Percentiles rank a stretch among this genome's conserved stretches.
Evolutionary conservation across 257 asterid species (phyloP).

Genomic region (Nicotiana attenuata): DNA sequence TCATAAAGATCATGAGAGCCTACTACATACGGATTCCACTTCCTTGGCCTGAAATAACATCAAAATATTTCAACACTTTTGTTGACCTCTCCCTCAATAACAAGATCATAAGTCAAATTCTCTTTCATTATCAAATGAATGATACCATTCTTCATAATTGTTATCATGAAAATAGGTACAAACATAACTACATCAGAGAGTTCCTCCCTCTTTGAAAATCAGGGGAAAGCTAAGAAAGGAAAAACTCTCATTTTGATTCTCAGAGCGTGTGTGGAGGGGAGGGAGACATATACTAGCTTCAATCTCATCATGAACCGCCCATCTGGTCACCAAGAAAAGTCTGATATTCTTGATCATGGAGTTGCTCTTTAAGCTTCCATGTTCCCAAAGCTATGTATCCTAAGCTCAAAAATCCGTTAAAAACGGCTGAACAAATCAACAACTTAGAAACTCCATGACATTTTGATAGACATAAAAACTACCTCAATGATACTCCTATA

Average conservation of each 20-base stretch:
- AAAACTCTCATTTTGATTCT: too few species aligned
- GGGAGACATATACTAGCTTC: conserved; percentile 28
- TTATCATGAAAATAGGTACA: neutral
- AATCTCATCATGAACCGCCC: conserved; percentile 97
- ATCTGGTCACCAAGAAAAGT: conserved; percentile 31
- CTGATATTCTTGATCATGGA: neutral
- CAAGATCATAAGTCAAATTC: neutral
- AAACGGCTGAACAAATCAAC: neutral
- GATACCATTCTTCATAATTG: neutral
- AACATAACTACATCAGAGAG: too few species aligned
- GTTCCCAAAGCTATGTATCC: neutral
- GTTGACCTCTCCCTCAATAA: neutral
- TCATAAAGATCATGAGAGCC: conserved; percentile 92
- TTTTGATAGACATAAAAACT: neutral
- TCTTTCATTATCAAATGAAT: neutral
- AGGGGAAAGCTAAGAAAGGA: too few species aligned
- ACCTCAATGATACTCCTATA: neutral
- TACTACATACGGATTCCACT: conserved; percentile 89
- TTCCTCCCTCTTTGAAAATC: too few species aligned
- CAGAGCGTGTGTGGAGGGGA: too few species aligned
- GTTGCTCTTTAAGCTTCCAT: neutral
- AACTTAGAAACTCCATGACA: neutral
- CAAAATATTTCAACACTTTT: neutral
- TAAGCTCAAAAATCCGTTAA: neutral
- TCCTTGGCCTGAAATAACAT: conserved; percentile 70